phyloP scores from a whole-genome alignment of 1,284 basidiomycete genomes.

The Earliella scabrosa region DNA sequence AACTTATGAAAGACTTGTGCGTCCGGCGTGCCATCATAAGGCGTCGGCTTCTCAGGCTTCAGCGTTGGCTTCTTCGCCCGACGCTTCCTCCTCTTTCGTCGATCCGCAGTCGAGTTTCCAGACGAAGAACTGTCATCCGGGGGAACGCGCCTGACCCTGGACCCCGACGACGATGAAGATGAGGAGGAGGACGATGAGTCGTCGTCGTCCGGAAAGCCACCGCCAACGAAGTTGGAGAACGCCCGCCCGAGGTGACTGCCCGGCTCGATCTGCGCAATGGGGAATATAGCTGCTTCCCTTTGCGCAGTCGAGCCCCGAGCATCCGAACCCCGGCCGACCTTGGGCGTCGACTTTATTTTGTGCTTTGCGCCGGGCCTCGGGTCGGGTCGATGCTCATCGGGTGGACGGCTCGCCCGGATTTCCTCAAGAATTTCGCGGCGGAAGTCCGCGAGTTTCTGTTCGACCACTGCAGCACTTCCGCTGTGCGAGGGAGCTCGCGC shows the following conservation, averaged over 20 bases:
- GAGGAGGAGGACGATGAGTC: neutral
- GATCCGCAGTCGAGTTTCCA: neutral
- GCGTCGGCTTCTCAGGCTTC: conserved; percentile 20
- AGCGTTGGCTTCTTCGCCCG: conserved; percentile 2
- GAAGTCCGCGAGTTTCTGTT: too few species aligned
- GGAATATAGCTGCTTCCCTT: neutral
- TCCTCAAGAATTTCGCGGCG: too few species aligned
- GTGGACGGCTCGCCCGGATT: too few species aligned
- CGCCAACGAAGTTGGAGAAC: conserved; percentile 1
- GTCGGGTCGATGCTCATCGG: too few species aligned
- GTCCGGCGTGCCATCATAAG: conserved; percentile 17
- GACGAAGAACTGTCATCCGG: neutral
- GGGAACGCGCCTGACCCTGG: neutral
- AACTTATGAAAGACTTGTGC: conserved; percentile 25
- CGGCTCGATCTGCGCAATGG: conserved; percentile 11
- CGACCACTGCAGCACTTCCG: too few species aligned
- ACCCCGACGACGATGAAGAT: neutral
- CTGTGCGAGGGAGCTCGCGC: too few species aligned
- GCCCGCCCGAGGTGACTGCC: conserved; percentile 15
- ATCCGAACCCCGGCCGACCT: neutral
- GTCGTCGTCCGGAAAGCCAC: neutral
- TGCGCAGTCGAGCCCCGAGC: too few species aligned
- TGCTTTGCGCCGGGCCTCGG: too few species aligned
- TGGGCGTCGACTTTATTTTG: too few species aligned
- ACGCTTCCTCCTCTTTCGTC: neutral